These are phyloP conservation scores for Chimonanthus praecox DNA, from an alignment of 164 flowering plant species.

Conservation along the genomic window DNA sequence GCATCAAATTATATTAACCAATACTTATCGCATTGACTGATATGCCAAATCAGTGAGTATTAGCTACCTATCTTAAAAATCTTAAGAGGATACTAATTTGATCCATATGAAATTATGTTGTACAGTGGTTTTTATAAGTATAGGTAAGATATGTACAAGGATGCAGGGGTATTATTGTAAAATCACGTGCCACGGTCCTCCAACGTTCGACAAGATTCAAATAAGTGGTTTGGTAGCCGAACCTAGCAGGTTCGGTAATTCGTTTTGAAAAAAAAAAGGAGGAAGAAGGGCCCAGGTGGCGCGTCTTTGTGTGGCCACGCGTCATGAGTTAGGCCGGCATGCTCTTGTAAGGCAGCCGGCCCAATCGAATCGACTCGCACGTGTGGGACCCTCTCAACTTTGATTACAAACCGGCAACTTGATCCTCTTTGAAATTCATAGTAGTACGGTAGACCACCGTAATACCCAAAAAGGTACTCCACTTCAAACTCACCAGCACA, in stretches of 20 bases:
- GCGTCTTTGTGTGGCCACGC: slow-evolving; percentile 10
- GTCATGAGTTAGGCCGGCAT: slow-evolving; percentile 9
- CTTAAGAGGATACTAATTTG: no score
- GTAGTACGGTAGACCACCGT: background rate
- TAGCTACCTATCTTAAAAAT: no score
- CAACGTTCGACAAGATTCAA: slow-evolving; percentile 16
- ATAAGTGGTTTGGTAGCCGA: slow-evolving; percentile 10
- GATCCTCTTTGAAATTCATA: no score
- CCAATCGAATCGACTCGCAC: background rate
- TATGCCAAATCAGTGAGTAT: no score
- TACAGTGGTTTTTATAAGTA: no score
- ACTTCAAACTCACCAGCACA: no score
- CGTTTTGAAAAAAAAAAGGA: background rate
- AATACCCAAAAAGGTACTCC: background rate
- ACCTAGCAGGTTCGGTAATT: slow-evolving; percentile 1
- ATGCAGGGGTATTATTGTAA: background rate
- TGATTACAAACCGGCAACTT: background rate
- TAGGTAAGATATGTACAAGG: no score
- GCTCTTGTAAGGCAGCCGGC: slow-evolving; percentile 8
- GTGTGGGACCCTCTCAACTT: slow-evolving; percentile 1
- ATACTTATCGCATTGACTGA: no score
- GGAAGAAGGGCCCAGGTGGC: slow-evolving; percentile 11
- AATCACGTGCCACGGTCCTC: background rate
- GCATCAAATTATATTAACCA: no score
- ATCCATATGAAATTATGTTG: no score